Evolutionary conservation across 1,284 basidiomycete species (phyloP).

Genomic region (Melanopsichium pennsylvanicum): DNA sequence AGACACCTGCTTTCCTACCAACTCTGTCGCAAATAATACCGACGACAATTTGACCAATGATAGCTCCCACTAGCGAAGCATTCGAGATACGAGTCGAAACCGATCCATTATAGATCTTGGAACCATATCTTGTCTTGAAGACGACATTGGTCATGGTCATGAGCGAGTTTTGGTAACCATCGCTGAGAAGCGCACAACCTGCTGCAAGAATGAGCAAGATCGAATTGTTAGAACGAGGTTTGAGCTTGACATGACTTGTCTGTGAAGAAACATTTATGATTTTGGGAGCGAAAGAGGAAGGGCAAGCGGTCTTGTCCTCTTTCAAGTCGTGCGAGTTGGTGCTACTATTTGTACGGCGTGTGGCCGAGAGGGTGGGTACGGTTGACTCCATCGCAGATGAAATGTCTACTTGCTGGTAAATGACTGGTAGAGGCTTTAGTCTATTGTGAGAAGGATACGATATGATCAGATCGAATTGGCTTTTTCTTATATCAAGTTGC

Average conservation of each 20-base stretch:
- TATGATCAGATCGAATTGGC: too few species aligned
- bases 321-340: conserved; percentile 9
- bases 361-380: conserved; percentile 8
- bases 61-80: conserved; percentile 75
- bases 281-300: too few species aligned
- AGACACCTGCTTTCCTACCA: conserved; percentile 67
- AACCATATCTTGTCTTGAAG: conserved; percentile 56
- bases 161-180: conserved; percentile 75
- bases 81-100: conserved; percentile 79
- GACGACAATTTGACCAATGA: conserved; percentile 74
- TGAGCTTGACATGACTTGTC: too few species aligned
- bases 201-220: conserved; percentile 22
- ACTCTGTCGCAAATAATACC: conserved; percentile 77
- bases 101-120: conserved; percentile 71
- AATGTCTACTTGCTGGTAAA: too few species aligned
- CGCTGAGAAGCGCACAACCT: conserved; percentile 70
- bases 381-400: too few species aligned
- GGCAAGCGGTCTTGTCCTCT: too few species aligned
- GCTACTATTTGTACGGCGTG: background rate
- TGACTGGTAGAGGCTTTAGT: too few species aligned
- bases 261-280: too few species aligned
- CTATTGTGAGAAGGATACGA: too few species aligned
- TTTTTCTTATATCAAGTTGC: too few species aligned
- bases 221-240: conserved; percentile 18
- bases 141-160: conserved; percentile 55